phyloP scores from a whole-genome alignment of 108 stramenopile genomes.

The Hondaea fermentalgiana region DNA sequence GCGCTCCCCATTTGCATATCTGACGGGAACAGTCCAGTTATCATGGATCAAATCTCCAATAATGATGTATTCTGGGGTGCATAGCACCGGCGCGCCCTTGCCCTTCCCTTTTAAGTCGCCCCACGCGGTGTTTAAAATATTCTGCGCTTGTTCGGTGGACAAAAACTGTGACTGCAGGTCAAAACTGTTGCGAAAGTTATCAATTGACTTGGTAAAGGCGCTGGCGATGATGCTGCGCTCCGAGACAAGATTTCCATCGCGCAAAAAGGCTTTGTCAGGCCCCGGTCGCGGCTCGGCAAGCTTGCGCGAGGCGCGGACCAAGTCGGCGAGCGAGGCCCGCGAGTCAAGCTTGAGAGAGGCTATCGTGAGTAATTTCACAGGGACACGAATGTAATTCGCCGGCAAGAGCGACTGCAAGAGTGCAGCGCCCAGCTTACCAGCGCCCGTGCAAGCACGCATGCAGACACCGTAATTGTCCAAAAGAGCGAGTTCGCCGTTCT shows the following conservation, averaged over 20 bases:
- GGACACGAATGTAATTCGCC: background rate
- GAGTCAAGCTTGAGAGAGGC: no score
- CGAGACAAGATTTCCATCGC: background rate
- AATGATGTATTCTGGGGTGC: background rate
- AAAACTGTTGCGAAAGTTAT: background rate
- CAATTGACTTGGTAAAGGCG: background rate
- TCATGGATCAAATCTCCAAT: background rate
- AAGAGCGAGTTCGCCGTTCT: background rate
- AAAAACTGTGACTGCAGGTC: background rate
- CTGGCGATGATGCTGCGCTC: background rate
- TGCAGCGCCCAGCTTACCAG: background rate
- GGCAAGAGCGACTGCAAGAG: background rate
- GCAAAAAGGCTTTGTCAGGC: background rate
- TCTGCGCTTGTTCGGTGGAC: background rate
- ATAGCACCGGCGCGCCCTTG: background rate
- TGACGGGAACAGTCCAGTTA: background rate
- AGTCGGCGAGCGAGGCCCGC: background rate
- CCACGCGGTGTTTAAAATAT: background rate
- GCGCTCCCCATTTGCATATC: background rate
- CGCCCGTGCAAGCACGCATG: background rate
- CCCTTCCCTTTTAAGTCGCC: no score
- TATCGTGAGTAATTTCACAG: background rate
- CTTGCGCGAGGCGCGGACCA: background rate
- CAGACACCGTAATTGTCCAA: background rate
- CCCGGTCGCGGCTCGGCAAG: background rate